Base-by-base conservation (phyloP, 1,284 basidiomycete species). In the Wolfiporia cocos region DNA sequence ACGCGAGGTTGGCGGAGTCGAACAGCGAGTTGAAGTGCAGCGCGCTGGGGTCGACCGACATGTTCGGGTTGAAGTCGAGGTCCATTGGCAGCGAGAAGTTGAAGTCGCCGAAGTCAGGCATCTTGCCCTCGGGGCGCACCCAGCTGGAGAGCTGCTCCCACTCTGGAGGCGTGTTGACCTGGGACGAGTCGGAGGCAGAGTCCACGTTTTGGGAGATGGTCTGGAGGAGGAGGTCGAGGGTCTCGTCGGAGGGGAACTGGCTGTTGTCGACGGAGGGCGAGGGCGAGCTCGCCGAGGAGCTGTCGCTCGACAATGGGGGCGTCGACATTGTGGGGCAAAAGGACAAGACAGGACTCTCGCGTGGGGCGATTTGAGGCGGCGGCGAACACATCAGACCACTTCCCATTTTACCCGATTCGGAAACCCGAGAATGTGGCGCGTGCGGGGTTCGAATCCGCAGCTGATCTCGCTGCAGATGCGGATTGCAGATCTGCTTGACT, bases 1-100 rank as follows among this genome's bases (percentile, higher is more conserved):
- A 39, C 2, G 49, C 41, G 29, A 55, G 34, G 18, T 43, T 28
- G 15, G 43, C 41, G 46, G 51, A 44, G 42, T 55, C 52, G 46
- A 62, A 62, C 37, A 59, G 58, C 19, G 60, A 53, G 34, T 76
- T 66, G 52, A 78, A 77, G 52, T 83, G 78, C 10, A 84, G 62
- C 6, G 73, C 64, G 49, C 66, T 76, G 11, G 84, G 81, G 47
- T 86, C 78, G 44, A 86, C 70, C 2, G 73, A 69, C 51, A 77
- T 70, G 41, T 58, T 58, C 3, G 48, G 56, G 50, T 67, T 61
- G 43, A 81, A 74, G 51, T 82, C 77, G 58, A 84, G 70, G 58
- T 77, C 73, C 50, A 66, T 62, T 34, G 61, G 61, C 39, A 65
- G 48, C 9, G 66, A 58, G 42, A 76, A 61, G 44, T 64, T 62